Conservation (phyloP, 176 grass and related monocot species). For the Oryza longistaminata region DNA sequence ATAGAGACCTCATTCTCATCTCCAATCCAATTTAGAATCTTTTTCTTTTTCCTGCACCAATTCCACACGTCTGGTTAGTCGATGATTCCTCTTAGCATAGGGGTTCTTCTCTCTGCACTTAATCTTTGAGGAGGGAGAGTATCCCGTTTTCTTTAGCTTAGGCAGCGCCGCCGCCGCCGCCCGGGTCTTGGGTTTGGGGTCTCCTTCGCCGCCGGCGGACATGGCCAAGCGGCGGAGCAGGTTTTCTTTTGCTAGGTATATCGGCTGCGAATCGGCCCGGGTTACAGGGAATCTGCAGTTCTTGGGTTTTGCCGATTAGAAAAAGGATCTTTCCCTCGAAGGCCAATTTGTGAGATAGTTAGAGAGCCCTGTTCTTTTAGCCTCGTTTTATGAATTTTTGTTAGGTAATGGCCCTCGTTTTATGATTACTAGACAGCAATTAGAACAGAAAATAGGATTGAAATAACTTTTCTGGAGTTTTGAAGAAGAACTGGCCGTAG, state of each 20-base stretch:
- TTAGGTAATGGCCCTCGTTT: neutral
- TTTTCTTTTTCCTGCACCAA: neutral
- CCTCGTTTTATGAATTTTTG: neutral
- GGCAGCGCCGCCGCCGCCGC: neutral
- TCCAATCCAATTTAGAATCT: neutral
- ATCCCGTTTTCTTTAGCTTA: neutral
- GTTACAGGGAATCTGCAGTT: neutral
- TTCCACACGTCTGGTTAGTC: constrained; percentile 25
- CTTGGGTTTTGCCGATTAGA: neutral
- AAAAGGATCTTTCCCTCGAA: neutral
- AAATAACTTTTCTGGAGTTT: neutral
- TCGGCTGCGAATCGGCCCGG: neutral
- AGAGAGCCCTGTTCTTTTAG: neutral
- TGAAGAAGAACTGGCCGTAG: neutral
- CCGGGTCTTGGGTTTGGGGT: neutral
- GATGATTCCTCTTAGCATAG: neutral
- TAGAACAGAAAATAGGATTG: neutral
- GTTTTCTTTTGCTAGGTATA: constrained; percentile 40
- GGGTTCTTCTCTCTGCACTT: neutral
- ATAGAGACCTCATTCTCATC: constrained; percentile 17
- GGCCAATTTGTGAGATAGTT: neutral
- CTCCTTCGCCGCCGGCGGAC: neutral
- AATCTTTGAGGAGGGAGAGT: neutral
- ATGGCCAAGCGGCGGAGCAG: constrained; percentile 45
- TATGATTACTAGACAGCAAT: neutral